A percentile compares a stretch with the other conserved stretches of the same genome.
Evolutionary conservation across 2,329 filamentous ascomycete genomes (phyloP).

Genomic region (Ophiostoma fasciatum): DNA sequence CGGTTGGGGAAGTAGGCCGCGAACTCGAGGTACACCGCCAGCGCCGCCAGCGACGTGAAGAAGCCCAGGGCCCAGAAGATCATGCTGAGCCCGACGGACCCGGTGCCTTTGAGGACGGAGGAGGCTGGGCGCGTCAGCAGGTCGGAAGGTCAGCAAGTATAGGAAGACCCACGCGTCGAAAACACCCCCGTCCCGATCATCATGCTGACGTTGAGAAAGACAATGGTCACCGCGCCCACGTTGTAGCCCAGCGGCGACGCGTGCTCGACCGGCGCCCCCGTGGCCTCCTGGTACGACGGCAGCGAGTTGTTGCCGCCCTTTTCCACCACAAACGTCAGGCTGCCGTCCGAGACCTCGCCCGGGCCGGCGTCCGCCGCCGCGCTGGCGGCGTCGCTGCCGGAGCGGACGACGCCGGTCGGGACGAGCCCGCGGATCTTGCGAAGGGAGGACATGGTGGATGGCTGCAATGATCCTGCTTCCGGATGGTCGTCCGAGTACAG

Average conservation of each 20-base stretch:
- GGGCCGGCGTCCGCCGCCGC: neutral
- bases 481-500: too few relatives aligned
- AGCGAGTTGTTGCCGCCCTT: conserved; percentile 13
- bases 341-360: conserved; percentile 3
- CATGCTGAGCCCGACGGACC: conserved; percentile 46
- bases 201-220: conserved; percentile 44
- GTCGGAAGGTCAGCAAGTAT: neutral
- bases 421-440: too few relatives aligned
- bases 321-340: conserved; percentile 6
- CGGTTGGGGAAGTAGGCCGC: conserved; percentile 52
- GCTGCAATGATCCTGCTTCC: too few relatives aligned
- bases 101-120: conserved; percentile 41
- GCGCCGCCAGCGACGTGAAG: conserved; percentile 37
- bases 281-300: conserved; percentile 33
- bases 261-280: conserved; percentile 45
- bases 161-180: conserved; percentile 35
- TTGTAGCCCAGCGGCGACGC: conserved; percentile 45
- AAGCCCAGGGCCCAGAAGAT: conserved; percentile 52
- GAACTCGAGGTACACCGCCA: conserved; percentile 48
- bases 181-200: conserved; percentile 51
- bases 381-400: too few relatives aligned
- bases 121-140: too few relatives aligned
- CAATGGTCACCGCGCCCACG: conserved; percentile 38
- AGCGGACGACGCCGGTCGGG: too few relatives aligned
- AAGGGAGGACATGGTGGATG: too few relatives aligned